phyloP scores from a whole-genome alignment of 768 basidiomycete species.

The Phallus indusiatus region DNA sequence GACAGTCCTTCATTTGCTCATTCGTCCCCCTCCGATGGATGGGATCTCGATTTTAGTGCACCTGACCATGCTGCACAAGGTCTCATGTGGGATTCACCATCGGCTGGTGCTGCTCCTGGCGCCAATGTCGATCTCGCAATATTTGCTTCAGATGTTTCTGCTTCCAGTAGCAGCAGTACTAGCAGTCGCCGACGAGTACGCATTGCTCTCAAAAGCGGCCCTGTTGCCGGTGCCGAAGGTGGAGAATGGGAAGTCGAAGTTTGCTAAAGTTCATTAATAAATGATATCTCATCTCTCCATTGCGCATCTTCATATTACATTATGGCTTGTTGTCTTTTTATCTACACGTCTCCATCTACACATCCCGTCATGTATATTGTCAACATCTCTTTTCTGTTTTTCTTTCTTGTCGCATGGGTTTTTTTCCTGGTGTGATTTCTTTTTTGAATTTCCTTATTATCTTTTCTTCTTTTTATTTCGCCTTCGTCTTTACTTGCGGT shows the following conservation, averaged over 20 bases:
- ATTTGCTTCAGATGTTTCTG: neutral
- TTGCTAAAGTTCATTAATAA: neutral
- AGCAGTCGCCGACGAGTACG: constrained; percentile 39
- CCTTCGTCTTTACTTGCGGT: neutral
- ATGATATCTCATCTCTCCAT: neutral
- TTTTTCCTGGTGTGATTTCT: neutral
- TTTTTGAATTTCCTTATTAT: neutral
- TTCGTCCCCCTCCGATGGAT: constrained; percentile 1
- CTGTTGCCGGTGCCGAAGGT: constrained; percentile 51
- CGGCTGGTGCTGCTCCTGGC: neutral
- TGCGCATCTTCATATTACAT: neutral
- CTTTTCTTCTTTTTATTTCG: neutral
- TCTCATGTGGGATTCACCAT: constrained; percentile 3
- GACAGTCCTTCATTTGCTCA: neutral
- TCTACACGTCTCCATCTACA: neutral
- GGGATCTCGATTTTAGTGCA: constrained; percentile 5
- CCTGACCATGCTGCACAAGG: neutral
- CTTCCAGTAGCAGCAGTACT: neutral
- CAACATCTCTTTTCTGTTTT: neutral
- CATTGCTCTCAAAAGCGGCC: constrained; percentile 58
- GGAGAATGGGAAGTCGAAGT: constrained; percentile 77
- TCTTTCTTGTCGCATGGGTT: neutral
- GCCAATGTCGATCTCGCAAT: constrained; percentile 5
- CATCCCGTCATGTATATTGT: neutral
- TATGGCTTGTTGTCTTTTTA: neutral